Percentiles rank a stretch among this genome's conserved stretches.
Evolutionary conservation across 306 rosid species (phyloP).

Genomic region (Vicia faba): DNA sequence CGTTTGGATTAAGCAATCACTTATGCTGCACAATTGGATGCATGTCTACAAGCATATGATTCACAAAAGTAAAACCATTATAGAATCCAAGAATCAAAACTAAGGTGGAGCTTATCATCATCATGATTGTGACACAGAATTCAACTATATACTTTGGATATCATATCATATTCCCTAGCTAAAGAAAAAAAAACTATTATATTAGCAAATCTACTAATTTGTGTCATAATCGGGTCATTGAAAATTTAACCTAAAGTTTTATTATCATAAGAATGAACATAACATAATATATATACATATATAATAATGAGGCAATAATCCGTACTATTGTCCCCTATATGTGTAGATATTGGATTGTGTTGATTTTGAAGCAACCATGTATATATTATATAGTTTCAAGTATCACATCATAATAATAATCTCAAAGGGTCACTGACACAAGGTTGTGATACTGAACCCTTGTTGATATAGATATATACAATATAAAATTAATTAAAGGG

Average conservation of each 20-base stretch:
- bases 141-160: constrained; percentile 39
- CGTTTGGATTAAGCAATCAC: constrained; percentile 33
- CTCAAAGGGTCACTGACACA: constrained; percentile 32
- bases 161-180: constrained; percentile 38
- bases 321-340: constrained; percentile 36
- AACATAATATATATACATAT: background rate
- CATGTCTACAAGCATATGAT: constrained; percentile 40
- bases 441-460: constrained; percentile 22
- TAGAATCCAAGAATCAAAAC: constrained; percentile 38
- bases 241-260: constrained; percentile 40
- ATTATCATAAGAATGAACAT: constrained; percentile 29
- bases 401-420: constrained; percentile 44
- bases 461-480: background rate
- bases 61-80: constrained; percentile 40
- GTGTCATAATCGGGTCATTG: constrained; percentile 42
- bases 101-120: constrained; percentile 46
- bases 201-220: constrained; percentile 23
- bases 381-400: constrained; percentile 26
- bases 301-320: constrained; percentile 14
- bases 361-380: constrained; percentile 34
- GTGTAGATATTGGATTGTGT: constrained; percentile 33
- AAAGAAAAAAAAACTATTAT: constrained; percentile 22
- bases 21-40: constrained; percentile 42
- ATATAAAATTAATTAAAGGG: constrained; percentile 30
- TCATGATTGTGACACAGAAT: constrained; percentile 49